Evolutionary conservation across 495 filamentous ascomycete genomes (phyloP), one percentile per base, ranked within the genome.

Genomic region (Xylaria nigripes): DNA sequence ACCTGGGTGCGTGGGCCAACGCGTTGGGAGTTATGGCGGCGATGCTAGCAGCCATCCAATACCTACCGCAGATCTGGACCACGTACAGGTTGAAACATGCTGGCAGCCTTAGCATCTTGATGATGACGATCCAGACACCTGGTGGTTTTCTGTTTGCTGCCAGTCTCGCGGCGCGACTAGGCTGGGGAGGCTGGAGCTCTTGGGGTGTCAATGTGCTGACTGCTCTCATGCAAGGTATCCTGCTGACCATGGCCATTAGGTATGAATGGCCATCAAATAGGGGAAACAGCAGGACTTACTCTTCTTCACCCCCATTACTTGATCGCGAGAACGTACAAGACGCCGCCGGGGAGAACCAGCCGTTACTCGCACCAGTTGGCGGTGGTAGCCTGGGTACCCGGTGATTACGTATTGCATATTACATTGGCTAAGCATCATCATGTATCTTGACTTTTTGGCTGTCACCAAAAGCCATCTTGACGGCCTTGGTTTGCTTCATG

Each of bases 91-190:
- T 96, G 46, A 85, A 89, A 63, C 83, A 86, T 56, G 86, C 94
- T 1, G 88, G 88, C 32, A 94, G 88, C 63, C 68, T 98, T 53
- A 95, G 89, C 63, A 91, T 98, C 52, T 86, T 90, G 1, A 97
- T 96, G 89, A 98, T 98, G 93, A 86, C 86, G 66, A 95, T 97
- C 41, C 93, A 98, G 68, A 96, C 91, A 0, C 93, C 93, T 0
- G 93, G 93, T 6, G 86, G 86, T 57, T 84, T 94, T 61, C 72
- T 97, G 19, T 97, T 91, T 76, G 89, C 91, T 2, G 83, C 75
- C 16, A 97, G 91, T 70, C 68, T 98, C 29, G 87, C 85, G 16
- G 84, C 80, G 10, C 80, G 93, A 43, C 76, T 95, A 34, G 93
- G 93, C 6, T 72, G 71, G 68, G 82, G 80, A 19, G 92, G 89